A percentile compares a stretch with the other conserved stretches of the same genome.
Conservation (phyloP, 2,329 filamentous ascomycete genomes). For the Colletotrichum noveboracense region DNA sequence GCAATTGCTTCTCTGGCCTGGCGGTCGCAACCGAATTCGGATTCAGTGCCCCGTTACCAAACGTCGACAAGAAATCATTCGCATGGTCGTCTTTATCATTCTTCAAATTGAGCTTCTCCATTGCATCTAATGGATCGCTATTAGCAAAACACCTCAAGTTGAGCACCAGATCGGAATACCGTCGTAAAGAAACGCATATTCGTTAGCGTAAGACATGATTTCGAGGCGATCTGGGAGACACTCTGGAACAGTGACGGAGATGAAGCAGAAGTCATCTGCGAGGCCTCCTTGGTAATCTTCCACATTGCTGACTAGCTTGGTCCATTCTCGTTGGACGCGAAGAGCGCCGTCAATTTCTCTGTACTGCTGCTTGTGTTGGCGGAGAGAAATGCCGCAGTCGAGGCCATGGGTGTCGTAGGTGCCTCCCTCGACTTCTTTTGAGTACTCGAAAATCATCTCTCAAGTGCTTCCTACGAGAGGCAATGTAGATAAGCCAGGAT, state of each 20-base stretch:
- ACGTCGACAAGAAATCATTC: neutral
- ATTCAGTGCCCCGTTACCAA: neutral
- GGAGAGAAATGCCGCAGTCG: neutral
- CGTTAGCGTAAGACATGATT: neutral
- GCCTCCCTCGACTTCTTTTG: neutral
- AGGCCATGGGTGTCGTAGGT: neutral
- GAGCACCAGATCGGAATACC: neutral
- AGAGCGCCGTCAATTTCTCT: neutral
- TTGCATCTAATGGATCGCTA: neutral
- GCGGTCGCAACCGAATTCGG: neutral
- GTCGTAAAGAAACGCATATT: neutral
- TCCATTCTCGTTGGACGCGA: neutral
- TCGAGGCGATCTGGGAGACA: neutral
- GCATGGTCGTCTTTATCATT: neutral
- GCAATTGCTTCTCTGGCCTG: neutral
- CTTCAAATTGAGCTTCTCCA: neutral
- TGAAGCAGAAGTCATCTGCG: neutral
- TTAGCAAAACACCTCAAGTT: neutral
- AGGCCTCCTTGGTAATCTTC: neutral
- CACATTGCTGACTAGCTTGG: neutral
- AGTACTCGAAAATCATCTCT: neutral
- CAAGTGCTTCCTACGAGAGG: neutral
- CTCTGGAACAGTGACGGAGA: neutral
- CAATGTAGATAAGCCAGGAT: neutral
- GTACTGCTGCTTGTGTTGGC: neutral